Evolutionary conservation across 1,139 yeast genomes (phyloP).

Genomic region (Pichia terricola): DNA sequence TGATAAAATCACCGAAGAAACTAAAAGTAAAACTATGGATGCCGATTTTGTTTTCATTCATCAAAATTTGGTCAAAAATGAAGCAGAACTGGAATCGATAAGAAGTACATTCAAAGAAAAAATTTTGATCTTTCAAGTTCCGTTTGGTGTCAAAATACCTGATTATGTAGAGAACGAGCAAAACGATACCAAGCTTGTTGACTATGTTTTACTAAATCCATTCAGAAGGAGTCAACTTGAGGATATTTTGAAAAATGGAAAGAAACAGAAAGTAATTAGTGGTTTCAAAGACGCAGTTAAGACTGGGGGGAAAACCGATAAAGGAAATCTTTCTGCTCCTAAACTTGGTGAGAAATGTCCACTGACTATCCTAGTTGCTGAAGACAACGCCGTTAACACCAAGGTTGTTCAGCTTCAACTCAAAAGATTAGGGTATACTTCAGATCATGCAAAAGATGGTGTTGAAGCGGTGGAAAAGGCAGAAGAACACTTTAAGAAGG

Average conservation of each 20-base stretch:
- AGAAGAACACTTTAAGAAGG: conserved; percentile 18
- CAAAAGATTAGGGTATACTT: conserved; percentile 42
- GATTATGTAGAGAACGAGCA: not conserved
- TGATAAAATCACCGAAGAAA: no score
- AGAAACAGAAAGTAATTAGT: not conserved
- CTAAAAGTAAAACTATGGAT: conserved; percentile 19
- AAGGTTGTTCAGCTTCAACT: conserved; percentile 44
- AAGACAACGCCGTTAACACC: conserved; percentile 43
- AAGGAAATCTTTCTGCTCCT: not conserved
- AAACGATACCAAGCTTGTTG: conserved; percentile 4
- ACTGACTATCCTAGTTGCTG: conserved; percentile 39
- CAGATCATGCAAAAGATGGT: conserved; percentile 50
- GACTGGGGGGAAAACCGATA: not conserved
- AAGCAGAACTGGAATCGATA: not conserved
- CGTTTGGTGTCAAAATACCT: conserved; percentile 12
- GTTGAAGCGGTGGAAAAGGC: conserved; percentile 39
- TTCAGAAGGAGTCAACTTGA: conserved; percentile 27
- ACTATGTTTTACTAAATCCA: conserved; percentile 30
- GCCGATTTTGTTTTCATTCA: conserved; percentile 5
- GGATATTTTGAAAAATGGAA: conserved; percentile 6
- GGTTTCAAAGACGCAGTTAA: not conserved
- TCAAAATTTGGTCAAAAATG: not conserved
- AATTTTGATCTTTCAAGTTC: conserved; percentile 6
- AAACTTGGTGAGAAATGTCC: conserved; percentile 30
- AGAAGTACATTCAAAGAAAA: conserved; percentile 1